phyloP scores from a whole-genome alignment of 2,329 filamentous ascomycete genomes.

The Nemania serpens region DNA sequence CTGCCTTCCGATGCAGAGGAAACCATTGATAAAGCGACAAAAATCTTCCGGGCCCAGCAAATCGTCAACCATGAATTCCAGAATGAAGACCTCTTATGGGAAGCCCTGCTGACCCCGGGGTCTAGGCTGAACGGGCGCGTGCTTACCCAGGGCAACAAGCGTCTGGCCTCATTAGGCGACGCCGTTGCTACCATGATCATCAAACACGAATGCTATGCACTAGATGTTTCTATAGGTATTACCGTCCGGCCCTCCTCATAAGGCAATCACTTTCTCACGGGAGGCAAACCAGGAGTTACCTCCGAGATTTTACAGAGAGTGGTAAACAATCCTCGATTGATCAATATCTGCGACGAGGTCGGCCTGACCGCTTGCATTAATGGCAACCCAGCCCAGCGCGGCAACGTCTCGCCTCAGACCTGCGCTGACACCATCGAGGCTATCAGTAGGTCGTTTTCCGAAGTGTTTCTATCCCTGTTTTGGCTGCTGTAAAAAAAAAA shows the following conservation, averaged over 20 bases:
- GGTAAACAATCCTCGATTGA: slow-evolving; percentile 9
- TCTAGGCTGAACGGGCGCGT: not conserved
- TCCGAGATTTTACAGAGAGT: not conserved
- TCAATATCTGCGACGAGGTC: slow-evolving; percentile 4
- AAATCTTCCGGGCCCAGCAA: slow-evolving; percentile 11
- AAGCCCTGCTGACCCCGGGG: slow-evolving; percentile 22
- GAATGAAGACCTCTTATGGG: slow-evolving; percentile 19
- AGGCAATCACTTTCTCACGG: not conserved
- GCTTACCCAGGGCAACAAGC: slow-evolving; percentile 21
- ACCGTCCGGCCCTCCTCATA: not conserved
- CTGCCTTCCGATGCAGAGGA: not conserved
- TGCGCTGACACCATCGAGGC: slow-evolving; percentile 26
- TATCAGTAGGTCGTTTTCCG: slow-evolving; percentile 1
- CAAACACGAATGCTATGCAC: slow-evolving; percentile 8
- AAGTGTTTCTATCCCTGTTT: not conserved
- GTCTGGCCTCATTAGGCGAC: slow-evolving; percentile 21
- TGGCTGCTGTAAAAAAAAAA: too few species aligned
- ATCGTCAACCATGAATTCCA: slow-evolving; percentile 20
- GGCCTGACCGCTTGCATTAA: slow-evolving; percentile 24
- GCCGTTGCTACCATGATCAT: slow-evolving; percentile 11
- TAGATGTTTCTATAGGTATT: slow-evolving; percentile 11
- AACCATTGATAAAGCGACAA: not conserved
- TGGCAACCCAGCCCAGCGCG: not conserved
- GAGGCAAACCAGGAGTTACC: slow-evolving; percentile 1
- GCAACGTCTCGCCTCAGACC: not conserved